Conservation (phyloP, 768 basidiomycete genomes). For the Sutorius australiensis region DNA sequence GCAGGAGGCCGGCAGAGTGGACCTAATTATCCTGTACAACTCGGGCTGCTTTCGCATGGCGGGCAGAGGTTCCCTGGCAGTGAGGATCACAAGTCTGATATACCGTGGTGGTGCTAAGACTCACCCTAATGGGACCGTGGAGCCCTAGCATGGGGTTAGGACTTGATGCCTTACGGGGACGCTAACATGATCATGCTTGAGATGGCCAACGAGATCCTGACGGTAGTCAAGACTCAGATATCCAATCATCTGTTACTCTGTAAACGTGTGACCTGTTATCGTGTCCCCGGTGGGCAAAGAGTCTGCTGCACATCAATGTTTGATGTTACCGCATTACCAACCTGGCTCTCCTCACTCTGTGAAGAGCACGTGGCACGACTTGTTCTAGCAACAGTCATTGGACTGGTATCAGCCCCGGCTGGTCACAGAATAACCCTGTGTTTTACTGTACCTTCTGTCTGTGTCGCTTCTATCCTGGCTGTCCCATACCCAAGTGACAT, state of each 20-base stretch:
- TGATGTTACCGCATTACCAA: slow-evolving; percentile 1
- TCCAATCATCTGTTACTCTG: no score
- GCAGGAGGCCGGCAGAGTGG: slow-evolving; percentile 25
- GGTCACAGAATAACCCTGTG: not conserved
- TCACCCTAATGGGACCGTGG: no score
- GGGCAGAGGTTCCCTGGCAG: slow-evolving; percentile 29
- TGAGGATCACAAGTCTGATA: slow-evolving; percentile 7
- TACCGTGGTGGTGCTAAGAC: not conserved
- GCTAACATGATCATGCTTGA: slow-evolving; percentile 28
- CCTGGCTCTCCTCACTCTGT: not conserved
- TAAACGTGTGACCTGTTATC: not conserved
- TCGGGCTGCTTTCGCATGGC: slow-evolving; percentile 31
- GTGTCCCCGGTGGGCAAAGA: not conserved
- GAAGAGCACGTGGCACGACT: slow-evolving; percentile 15
- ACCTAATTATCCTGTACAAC: slow-evolving; percentile 30
- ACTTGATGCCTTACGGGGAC: slow-evolving; percentile 29
- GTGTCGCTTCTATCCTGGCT: no score
- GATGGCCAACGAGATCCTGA: slow-evolving; percentile 27
- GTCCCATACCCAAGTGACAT: no score
- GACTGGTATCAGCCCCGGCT: not conserved
- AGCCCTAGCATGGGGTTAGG: no score
- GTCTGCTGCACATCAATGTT: not conserved
- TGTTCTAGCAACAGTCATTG: not conserved
- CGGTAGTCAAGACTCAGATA: slow-evolving; percentile 26
- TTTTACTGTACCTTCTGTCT: slow-evolving; percentile 8